Conservation (phyloP, 2,329 filamentous ascomycete species). For the Colletotrichum sp. region DNA sequence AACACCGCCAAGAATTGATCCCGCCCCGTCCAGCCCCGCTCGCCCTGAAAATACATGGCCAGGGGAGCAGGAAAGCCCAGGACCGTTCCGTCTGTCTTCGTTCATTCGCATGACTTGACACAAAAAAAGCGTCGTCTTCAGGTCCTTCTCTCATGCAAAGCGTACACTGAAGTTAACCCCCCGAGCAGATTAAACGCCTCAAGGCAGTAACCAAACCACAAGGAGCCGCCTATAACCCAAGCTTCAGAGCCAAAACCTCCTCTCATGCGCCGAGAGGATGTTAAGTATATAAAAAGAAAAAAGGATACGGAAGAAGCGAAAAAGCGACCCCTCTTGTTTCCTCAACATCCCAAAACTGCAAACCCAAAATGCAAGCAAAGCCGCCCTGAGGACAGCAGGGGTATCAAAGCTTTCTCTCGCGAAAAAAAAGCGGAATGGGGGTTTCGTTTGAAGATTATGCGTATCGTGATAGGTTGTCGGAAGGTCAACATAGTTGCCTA, state of each 20-base stretch:
- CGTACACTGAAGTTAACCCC: neutral
- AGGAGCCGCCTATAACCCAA: neutral
- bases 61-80: neutral
- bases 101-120: slow-evolving; percentile 6
- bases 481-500: neutral
- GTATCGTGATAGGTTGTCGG: neutral
- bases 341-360: slow-evolving; percentile 6
- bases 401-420: slow-evolving; percentile 20
- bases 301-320: neutral
- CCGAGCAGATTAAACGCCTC: slow-evolving; percentile 10
- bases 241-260: neutral
- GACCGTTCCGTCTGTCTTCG: neutral
- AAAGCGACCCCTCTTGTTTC: neutral
- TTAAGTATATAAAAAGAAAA: neutral
- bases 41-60: slow-evolving; percentile 3
- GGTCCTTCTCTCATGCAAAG: slow-evolving; percentile 11
- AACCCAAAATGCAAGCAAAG: slow-evolving; percentile 18
- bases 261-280: neutral
- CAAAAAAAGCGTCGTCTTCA: neutral
- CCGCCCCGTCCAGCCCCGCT: neutral
- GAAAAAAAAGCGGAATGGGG: neutral
- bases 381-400: slow-evolving; percentile 18
- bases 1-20: neutral
- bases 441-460: slow-evolving; percentile 3
- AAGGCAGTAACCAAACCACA: neutral